These are phyloP conservation scores for Syzygium aqueum DNA, from an alignment of 345 rosid species.

Conservation along the genomic window DNA sequence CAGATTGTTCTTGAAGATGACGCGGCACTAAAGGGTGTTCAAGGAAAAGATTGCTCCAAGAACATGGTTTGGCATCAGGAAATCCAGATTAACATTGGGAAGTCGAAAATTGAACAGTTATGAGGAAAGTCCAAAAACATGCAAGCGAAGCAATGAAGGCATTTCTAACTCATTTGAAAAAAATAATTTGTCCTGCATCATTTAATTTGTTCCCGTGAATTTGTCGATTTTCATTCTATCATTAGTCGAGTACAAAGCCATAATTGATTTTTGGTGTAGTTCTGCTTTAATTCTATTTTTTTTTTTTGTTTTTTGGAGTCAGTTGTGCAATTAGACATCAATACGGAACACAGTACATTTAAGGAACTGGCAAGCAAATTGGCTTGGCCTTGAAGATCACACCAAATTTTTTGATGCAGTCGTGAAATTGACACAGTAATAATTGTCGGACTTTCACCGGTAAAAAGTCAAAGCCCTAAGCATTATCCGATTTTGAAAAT, in stretches of 20 bases:
- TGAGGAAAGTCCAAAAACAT: background rate
- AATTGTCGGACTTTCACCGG: background rate
- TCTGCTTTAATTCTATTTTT: background rate
- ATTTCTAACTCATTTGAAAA: background rate
- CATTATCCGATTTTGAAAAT: background rate
- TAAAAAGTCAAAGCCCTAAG: background rate
- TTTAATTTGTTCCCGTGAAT: background rate
- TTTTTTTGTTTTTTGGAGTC: too few species aligned
- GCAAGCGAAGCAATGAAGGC: background rate
- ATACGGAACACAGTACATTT: background rate
- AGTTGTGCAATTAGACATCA: background rate
- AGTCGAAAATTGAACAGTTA: background rate
- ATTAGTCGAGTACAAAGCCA: background rate
- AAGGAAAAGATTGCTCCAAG: slow-evolving; percentile 18
- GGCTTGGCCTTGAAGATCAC: background rate
- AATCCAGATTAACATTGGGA: background rate
- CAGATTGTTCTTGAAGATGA: slow-evolving; percentile 30
- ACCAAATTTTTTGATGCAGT: background rate
- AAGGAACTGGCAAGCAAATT: background rate
- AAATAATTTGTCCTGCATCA: background rate
- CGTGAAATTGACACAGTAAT: background rate
- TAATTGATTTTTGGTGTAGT: background rate
- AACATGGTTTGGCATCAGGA: slow-evolving; percentile 27
- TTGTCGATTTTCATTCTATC: background rate
- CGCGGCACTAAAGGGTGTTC: slow-evolving; percentile 22